phyloP scores from a whole-genome alignment of 2,329 filamentous ascomycete species.

The Neurospora crassa region DNA sequence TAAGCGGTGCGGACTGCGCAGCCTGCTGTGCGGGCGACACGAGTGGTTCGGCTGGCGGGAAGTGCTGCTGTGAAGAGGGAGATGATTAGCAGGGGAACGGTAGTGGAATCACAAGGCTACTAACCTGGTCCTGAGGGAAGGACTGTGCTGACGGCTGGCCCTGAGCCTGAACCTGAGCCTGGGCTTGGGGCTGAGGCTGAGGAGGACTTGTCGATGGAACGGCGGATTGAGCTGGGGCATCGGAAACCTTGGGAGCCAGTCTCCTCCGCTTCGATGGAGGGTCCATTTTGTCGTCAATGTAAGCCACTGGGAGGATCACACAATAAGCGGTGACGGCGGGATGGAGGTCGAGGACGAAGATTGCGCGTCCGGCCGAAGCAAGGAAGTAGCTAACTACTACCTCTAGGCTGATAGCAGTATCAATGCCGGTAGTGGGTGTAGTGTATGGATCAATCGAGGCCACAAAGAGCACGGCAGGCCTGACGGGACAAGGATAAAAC shows the following conservation, averaged over 20 bases:
- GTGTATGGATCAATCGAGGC: not conserved
- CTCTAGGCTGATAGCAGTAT: too few species aligned
- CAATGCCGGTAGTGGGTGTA: not conserved
- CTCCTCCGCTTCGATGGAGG: conserved; percentile 21
- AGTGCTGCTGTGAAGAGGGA: not conserved
- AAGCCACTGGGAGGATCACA: not conserved
- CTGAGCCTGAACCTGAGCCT: conserved; percentile 8
- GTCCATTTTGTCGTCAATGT: conserved; percentile 15
- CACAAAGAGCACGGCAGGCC: not conserved
- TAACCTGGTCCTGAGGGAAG: conserved; percentile 17
- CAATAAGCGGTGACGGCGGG: not conserved
- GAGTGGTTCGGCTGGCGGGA: not conserved
- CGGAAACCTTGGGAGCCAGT: conserved; percentile 20
- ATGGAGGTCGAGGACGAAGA: not conserved
- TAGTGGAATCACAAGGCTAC: not conserved
- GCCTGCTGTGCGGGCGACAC: not conserved
- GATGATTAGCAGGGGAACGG: not conserved
- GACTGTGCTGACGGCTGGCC: conserved; percentile 11
- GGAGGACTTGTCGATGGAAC: conserved; percentile 7
- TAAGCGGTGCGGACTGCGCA: conserved; percentile 7
- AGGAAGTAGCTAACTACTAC: too few species aligned
- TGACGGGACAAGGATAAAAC: not conserved
- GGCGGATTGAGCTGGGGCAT: conserved; percentile 9
- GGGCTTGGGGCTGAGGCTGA: conserved; percentile 5
- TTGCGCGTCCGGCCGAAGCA: not conserved